Base-by-base conservation (phyloP, 768 basidiomycete genomes). In the Neoboletus subvelutipes region DNA sequence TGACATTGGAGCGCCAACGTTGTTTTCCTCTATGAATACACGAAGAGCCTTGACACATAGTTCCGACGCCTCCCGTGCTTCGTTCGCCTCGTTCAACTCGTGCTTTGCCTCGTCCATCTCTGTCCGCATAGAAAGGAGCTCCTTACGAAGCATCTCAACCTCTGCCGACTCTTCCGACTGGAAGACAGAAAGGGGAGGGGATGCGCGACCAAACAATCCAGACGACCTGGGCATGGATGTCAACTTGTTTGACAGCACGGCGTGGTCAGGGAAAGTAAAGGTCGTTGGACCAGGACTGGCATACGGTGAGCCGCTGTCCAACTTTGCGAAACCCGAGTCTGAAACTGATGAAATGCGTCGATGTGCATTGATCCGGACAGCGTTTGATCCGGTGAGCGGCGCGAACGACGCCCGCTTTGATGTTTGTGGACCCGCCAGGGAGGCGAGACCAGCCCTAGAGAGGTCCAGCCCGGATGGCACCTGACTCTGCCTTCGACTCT, bases 21-120 rank as follows among this genome's bases (percentile, higher is more conserved):
- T 83, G 68, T 87, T 84, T 61, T 90, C 85, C 22, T 82, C 83
- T 61, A 92, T 92, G 67, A 89, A 98, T 55, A 85, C 87, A 37
- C 94, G 80, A 42, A 98, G 76, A 0, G 89, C 91, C 53, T 83
- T 85, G 61, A 90, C 84, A 68, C 92, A 94, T 1, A 82, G 82
- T 62, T 98, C 94, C 36, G 89, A 91, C 4, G 95, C 95, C 66
- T 92, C 86, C 47, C 85, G 79, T 3, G 91, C 92, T 71, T 98
- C 95, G 58, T 83, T 86, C 1, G 86, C 79, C 66, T 96, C 94
- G 39, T 67, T 76, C 45, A 96, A 74, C 56, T 92, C 89, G 58
- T 83, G 80, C 63, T 82, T 83, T 18, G 81, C 77, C 31, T 80
- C 82, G 34, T 86, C 84, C 18, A 94, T 71, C 53, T 88, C 83